A percentile compares a stretch with the other conserved stretches of the same genome.
Evolutionary conservation across 208 protist genomes (phyloP).

Genomic region (Vickermania spadyakhi): DNA sequence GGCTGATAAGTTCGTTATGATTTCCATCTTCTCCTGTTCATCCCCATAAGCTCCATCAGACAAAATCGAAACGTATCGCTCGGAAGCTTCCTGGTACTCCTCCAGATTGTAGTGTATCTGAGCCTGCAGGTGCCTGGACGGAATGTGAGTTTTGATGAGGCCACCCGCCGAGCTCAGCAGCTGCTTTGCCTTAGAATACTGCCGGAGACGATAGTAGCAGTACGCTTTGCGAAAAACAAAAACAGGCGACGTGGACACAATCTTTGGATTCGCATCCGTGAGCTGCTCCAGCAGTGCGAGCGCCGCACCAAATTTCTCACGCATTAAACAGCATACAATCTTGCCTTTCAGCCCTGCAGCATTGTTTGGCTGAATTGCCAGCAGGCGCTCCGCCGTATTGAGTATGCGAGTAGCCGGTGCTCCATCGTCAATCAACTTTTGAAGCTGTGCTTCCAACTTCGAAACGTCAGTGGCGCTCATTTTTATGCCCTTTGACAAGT

Average conservation of each 20-base stretch:
- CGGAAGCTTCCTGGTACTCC: slow-evolving; percentile 50
- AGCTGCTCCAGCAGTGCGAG: slow-evolving; percentile 46
- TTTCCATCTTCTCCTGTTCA: slow-evolving; percentile 60
- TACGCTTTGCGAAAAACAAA: slow-evolving; percentile 63
- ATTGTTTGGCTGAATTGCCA: slow-evolving; percentile 40
- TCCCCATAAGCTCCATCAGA: slow-evolving; percentile 36
- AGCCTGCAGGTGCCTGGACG: slow-evolving; percentile 59
- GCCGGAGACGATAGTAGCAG: slow-evolving; percentile 57
- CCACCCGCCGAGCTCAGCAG: slow-evolving; percentile 15
- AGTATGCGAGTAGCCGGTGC: slow-evolving; percentile 35
- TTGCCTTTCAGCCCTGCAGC: slow-evolving; percentile 55
- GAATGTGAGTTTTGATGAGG: slow-evolving; percentile 12
- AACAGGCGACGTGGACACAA: slow-evolving; percentile 1
- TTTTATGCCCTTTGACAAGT: not conserved
- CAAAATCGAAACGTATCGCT: slow-evolving; percentile 53
- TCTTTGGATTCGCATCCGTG: not conserved
- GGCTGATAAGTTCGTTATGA: slow-evolving; percentile 70
- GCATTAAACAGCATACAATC: slow-evolving; percentile 47
- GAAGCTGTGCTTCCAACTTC: slow-evolving; percentile 58
- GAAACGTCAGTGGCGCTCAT: slow-evolving; percentile 42
- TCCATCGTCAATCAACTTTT: slow-evolving; percentile 29
- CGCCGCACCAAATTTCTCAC: slow-evolving; percentile 53
- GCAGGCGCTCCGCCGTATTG: slow-evolving; percentile 53
- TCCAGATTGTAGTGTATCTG: slow-evolving; percentile 83
- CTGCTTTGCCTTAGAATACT: slow-evolving; percentile 42